Base-by-base conservation (phyloP, 1,139 yeast genomes). In the Suhomyces panamericanus region DNA sequence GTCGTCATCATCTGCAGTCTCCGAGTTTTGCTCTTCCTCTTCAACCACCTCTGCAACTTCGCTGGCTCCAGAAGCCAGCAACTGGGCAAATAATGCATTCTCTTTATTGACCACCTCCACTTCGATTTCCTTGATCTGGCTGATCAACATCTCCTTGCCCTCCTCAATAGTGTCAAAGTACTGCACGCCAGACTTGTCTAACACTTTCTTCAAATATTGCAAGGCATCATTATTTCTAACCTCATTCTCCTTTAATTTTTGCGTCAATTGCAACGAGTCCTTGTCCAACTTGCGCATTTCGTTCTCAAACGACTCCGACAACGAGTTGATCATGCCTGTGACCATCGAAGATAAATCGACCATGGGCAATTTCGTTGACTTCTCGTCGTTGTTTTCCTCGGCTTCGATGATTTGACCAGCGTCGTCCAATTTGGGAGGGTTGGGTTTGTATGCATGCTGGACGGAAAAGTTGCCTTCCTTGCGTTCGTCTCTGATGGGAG, bases 21-120 rank as follows among this genome's bases (percentile, higher is more conserved):
- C 45, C 3, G 50, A 42, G 27, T 66, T 34, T 15, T 68, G 60
- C 53, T 83, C 81, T 46, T 72, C 73, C 11, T 65, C 62, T 43
- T 75, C 73, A 1, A 81, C 78, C 12, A 72, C 59, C 30, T 60
- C 62, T 0, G 80, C 80, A 33, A 85, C 62, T 39, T 75, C 77
- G 39, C 73, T 68, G 2, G 80, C 76, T 55, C 84, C 90, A 32
- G 51, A 54, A 38, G 62, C 60, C 47, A 68, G 71, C 35, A 70
- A 50, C 6, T 56, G 49, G 27, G 58, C 50, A 10, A 53, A 47
- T 33, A 72, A 60, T 35, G 67, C 68, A 12, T 59, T 62, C 48
- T 75, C 78, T 48, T 70, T 71, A 14, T 51, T 55, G 7, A 57
- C 57, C 17, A 78, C 55, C 28, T 70, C 70, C 6, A 56, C 52